Evolutionary conservation across 2,329 filamentous ascomycete species (phyloP).

Genomic region (Neonectria neomacrospora): DNA sequence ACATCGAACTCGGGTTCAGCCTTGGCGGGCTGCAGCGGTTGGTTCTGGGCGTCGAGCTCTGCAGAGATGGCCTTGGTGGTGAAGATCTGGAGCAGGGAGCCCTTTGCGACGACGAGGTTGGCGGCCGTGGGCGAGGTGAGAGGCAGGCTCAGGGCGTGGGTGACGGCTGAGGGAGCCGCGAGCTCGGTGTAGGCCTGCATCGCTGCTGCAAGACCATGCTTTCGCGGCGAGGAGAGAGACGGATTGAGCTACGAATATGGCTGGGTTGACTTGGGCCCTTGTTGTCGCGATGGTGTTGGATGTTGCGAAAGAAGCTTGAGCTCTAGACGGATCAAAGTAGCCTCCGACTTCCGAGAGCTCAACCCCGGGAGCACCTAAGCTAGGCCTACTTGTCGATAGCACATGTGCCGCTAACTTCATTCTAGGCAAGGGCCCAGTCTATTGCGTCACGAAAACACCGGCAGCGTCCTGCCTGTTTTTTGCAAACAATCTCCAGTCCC

Average conservation of each 20-base stretch:
- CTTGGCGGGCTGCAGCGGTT: conserved; percentile 51
- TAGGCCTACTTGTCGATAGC: conserved; percentile 7
- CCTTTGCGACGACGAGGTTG: conserved; percentile 92
- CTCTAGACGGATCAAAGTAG: conserved; percentile 23
- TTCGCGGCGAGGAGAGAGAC: conserved; percentile 31
- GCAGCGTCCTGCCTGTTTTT: conserved; percentile 20
- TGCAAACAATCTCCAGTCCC: conserved; percentile 29
- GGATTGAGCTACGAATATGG: conserved; percentile 30
- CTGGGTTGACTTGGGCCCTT: conserved; percentile 4
- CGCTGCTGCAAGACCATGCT: conserved; percentile 51
- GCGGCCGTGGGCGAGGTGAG: conserved; percentile 80
- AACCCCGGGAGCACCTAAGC: no score
- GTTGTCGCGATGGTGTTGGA: conserved; percentile 16
- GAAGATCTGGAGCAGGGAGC: conserved; percentile 93
- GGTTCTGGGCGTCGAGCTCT: conserved; percentile 65
- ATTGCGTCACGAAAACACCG: conserved; percentile 43
- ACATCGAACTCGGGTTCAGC: conserved; percentile 61
- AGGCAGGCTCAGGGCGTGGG: conserved; percentile 82
- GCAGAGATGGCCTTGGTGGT: conserved; percentile 73
- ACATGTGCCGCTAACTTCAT: conserved; percentile 7
- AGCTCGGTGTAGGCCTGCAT: conserved; percentile 99
- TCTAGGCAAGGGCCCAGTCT: conserved; percentile 11
- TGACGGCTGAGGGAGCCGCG: conserved; percentile 92
- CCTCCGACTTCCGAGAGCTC: conserved; percentile 16
- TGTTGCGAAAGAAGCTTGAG: conserved; percentile 26